These are phyloP conservation scores for Penicillium herquei DNA, from an alignment of 495 filamentous ascomycete species.

Conservation along the genomic window DNA sequence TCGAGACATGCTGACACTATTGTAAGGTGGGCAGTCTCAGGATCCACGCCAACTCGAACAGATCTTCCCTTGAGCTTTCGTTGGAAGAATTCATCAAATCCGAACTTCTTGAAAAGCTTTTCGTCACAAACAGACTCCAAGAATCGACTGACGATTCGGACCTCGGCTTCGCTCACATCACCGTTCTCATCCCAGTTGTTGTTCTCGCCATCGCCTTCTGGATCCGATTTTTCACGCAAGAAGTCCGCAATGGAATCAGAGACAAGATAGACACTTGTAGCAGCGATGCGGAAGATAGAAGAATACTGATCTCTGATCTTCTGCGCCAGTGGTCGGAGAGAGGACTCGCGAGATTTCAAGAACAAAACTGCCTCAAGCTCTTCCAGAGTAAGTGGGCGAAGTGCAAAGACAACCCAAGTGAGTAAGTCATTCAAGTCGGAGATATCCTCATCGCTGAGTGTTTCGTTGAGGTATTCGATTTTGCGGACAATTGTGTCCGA, in stretches of 20 bases:
- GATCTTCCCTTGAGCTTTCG: slow-evolving; percentile 16
- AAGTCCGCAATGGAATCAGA: slow-evolving; percentile 17
- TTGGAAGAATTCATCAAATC: slow-evolving; percentile 21
- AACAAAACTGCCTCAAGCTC: slow-evolving; percentile 16
- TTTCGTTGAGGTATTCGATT: slow-evolving; percentile 17
- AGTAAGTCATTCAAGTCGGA: slow-evolving; percentile 18
- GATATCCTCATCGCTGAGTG: slow-evolving; percentile 19
- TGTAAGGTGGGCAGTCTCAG: background rate
- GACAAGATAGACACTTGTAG: slow-evolving; percentile 6
- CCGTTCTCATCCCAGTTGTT: background rate
- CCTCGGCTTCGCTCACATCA: slow-evolving; percentile 13
- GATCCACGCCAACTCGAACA: slow-evolving; percentile 8
- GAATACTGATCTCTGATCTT: slow-evolving; percentile 17
- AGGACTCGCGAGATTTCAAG: slow-evolving; percentile 13
- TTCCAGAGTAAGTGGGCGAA: background rate
- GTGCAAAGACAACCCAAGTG: slow-evolving; percentile 9
- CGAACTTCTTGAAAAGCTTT: slow-evolving; percentile 18
- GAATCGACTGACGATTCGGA: slow-evolving; percentile 17
- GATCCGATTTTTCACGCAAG: background rate
- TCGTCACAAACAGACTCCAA: slow-evolving; percentile 18
- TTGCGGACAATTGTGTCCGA: slow-evolving; percentile 17
- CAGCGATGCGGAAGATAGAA: slow-evolving; percentile 8
- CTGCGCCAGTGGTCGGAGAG: slow-evolving; percentile 15
- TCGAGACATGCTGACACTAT: background rate
- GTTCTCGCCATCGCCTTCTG: background rate